Conservation (phyloP, 768 basidiomycete genomes). For the Hericium alpestre region DNA sequence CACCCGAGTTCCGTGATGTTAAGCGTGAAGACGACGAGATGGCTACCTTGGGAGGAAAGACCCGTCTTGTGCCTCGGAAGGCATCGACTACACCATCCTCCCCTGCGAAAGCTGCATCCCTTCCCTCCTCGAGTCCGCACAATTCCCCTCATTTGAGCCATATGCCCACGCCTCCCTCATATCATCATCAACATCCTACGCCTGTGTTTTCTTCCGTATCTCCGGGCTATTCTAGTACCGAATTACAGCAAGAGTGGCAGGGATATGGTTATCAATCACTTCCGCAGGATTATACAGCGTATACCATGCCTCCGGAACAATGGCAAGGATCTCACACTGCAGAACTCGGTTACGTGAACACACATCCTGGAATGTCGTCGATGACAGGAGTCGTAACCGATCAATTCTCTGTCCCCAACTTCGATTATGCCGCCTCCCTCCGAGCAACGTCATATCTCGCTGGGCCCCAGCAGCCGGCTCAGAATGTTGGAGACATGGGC, state of each 20-base stretch:
- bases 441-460: conserved; percentile 11
- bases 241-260: background rate
- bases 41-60: conserved; percentile 51
- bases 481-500: conserved; percentile 9
- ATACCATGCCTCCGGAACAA: background rate
- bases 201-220: background rate
- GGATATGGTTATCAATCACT: conserved; percentile 1
- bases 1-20: conserved; percentile 20
- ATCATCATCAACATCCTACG: conserved; percentile 1
- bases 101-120: conserved; percentile 18
- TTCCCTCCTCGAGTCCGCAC: conserved; percentile 26
- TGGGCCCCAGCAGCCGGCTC: background rate
- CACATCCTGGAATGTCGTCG: conserved; percentile 2
- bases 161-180: conserved; percentile 18
- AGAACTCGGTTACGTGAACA: conserved; percentile 6
- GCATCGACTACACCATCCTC: conserved; percentile 30
- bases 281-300: conserved; percentile 10
- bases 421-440: conserved; percentile 13
- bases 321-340: conserved; percentile 10
- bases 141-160: conserved; percentile 12
- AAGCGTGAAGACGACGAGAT: conserved; percentile 56
- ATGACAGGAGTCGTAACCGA: background rate
- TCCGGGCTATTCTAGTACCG: background rate
- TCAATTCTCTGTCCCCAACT: conserved; percentile 1
- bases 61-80: conserved; percentile 46